phyloP scores from a whole-genome alignment of 257 asterid species.

The Solanum clarkiae region DNA sequence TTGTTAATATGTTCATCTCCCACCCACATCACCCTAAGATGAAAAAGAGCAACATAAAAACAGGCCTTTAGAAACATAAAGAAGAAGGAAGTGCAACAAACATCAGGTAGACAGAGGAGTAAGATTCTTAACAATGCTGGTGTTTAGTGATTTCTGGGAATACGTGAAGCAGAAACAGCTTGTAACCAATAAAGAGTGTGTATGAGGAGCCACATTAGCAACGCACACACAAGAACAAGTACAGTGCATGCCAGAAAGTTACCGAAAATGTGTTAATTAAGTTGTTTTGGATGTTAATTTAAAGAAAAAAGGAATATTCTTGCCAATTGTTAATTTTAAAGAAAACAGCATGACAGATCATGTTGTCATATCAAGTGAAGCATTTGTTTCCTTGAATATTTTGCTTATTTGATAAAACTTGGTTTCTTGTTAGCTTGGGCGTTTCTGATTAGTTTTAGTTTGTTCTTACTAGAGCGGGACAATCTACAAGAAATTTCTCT shows the following conservation, averaged over 20 bases:
- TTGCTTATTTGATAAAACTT: background rate
- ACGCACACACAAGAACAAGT: background rate
- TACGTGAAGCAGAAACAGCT: background rate
- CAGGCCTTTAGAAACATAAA: background rate
- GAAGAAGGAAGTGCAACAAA: background rate
- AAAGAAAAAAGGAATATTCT: background rate
- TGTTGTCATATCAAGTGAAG: background rate
- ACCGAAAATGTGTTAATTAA: background rate
- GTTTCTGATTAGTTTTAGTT: background rate
- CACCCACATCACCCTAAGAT: background rate
- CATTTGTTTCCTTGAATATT: background rate
- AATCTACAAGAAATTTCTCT: background rate
- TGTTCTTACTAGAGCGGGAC: background rate
- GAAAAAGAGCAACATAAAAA: background rate
- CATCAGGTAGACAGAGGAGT: background rate
- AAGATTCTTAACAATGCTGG: background rate
- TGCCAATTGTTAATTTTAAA: background rate
- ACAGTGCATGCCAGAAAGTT: background rate
- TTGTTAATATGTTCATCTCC: background rate
- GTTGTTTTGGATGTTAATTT: background rate
- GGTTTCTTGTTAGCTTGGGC: background rate
- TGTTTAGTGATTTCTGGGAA: background rate
- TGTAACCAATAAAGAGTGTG: background rate
- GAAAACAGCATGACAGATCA: background rate
- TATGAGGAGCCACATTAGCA: background rate